Evolutionary conservation across 345 rosid species (phyloP).

Genomic region (Sisymbrium altissimum): DNA sequence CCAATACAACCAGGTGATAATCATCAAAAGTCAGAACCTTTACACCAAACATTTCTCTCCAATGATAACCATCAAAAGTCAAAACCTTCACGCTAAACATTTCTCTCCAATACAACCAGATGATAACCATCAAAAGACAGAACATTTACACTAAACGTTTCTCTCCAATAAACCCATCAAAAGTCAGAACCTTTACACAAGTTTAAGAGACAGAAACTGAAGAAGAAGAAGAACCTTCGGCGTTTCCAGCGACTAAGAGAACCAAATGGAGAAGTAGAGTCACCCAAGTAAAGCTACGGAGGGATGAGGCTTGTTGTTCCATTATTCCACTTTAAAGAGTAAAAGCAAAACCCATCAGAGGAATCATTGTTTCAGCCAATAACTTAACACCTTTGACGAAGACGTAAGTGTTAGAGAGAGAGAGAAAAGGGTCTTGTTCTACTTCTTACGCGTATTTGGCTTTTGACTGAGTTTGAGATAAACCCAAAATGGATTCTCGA

Average conservation of each 20-base stretch:
- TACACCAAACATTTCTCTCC: neutral
- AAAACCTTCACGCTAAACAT: no score
- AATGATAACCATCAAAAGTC: neutral
- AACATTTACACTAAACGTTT: no score
- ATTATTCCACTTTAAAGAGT: neutral
- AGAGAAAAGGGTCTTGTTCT: neutral
- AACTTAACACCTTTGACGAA: neutral
- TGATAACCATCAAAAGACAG: no score
- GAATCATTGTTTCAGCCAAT: neutral
- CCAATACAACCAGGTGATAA: no score
- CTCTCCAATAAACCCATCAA: no score
- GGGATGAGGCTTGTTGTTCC: constrained; percentile 7
- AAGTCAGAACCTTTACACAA: no score
- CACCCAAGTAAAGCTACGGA: constrained; percentile 36
- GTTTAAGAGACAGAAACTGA: neutral
- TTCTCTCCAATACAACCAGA: no score
- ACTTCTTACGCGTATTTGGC: constrained; percentile 4
- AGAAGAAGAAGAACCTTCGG: constrained; percentile 37
- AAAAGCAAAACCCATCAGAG: constrained; percentile 1
- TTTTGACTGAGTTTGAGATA: constrained; percentile 4
- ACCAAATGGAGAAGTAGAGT: constrained; percentile 38
- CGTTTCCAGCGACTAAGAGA: constrained; percentile 47
- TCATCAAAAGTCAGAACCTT: neutral
- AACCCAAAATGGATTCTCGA: neutral
- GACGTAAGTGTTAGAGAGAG: neutral